Base-by-base conservation (phyloP, 768 basidiomycete species). In the Tulasnella sp. region DNA sequence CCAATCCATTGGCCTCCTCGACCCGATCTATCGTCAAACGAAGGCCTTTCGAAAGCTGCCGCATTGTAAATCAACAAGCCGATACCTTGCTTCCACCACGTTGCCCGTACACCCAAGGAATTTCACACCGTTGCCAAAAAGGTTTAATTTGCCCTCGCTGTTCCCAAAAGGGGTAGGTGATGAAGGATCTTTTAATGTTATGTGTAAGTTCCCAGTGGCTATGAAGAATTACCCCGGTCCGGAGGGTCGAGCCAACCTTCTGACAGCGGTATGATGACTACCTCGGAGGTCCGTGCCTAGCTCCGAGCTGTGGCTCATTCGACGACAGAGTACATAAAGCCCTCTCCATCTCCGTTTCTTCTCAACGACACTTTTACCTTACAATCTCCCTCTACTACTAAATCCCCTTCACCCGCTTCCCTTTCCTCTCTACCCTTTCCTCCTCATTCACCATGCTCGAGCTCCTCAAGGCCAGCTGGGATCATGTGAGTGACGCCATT, bases 401-500 rank as follows among this genome's bases (percentile, higher is more conserved):
- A 64, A 64, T 29, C 19, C 63, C 19, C 63, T 39, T 67, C 41
- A 36, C 41, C 41, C 41, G n/a, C 67, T 37, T 29, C 42, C 67
- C 66, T 67, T 22, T 9, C 26, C 37, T 32, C 9, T 65, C 34
- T 26, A 65, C 63, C 22, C 32, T 22, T 67, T 14, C 35, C 35
- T 42, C 39, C 19, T 17, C 39, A 44, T 47, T 70, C 69, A 36
- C 35, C 12, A 65, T 65, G 64, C 64, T 65, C 64, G 71, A 26
- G 0, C 26, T 72, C 59, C 64, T 72, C 64, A 66, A 72, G 39
- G 62, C 71, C 62, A 72, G 44, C 35, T 72, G 71, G 71, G 71
- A 72, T 64, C 71, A 72, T 72, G 71, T 72, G 39, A 72, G 71
- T 65, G 12, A 19, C 36, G 19, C 32, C 34, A 11, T 5, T 40